These are phyloP conservation scores for Cucurbita ficifolia DNA, from an alignment of 306 rosid genomes.

Conservation along the genomic window DNA sequence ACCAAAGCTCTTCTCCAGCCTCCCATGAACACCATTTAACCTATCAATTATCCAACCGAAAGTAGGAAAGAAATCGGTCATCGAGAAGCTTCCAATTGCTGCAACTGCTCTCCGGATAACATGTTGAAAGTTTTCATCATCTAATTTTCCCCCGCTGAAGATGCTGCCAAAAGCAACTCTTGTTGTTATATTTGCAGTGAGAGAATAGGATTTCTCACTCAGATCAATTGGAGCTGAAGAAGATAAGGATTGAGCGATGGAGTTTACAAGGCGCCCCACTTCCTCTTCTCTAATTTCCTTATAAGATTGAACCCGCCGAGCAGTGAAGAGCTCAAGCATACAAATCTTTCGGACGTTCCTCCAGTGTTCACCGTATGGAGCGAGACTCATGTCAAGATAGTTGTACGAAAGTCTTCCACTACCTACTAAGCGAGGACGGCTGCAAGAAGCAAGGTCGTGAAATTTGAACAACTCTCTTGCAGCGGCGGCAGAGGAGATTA, in stretches of 20 bases:
- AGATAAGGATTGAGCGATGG: neutral
- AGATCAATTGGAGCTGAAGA: neutral
- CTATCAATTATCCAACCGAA: constrained; percentile 27
- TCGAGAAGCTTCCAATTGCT: constrained; percentile 19
- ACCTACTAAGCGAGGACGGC: constrained; percentile 3
- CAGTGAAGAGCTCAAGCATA: constrained; percentile 9
- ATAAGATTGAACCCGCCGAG: constrained; percentile 19
- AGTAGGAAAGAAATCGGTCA: constrained; percentile 9
- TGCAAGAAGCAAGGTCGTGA: constrained; percentile 18
- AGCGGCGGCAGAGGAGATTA: neutral
- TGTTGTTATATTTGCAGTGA: neutral
- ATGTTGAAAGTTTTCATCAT: neutral
- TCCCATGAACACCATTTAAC: constrained; percentile 8
- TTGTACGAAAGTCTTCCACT: constrained; percentile 2
- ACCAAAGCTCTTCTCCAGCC: constrained; percentile 20
- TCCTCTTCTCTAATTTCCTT: constrained; percentile 16
- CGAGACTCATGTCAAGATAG: neutral
- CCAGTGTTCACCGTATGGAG: neutral
- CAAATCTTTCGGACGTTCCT: neutral
- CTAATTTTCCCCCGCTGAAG: neutral
- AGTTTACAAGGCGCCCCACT: neutral
- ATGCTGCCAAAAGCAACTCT: constrained; percentile 17
- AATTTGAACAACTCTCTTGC: constrained; percentile 14
- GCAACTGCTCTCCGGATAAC: neutral
- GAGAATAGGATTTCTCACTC: neutral